Evolutionary conservation across 2,329 filamentous ascomycete species (phyloP).

Genomic region (Rhynchosporium graminicola): DNA sequence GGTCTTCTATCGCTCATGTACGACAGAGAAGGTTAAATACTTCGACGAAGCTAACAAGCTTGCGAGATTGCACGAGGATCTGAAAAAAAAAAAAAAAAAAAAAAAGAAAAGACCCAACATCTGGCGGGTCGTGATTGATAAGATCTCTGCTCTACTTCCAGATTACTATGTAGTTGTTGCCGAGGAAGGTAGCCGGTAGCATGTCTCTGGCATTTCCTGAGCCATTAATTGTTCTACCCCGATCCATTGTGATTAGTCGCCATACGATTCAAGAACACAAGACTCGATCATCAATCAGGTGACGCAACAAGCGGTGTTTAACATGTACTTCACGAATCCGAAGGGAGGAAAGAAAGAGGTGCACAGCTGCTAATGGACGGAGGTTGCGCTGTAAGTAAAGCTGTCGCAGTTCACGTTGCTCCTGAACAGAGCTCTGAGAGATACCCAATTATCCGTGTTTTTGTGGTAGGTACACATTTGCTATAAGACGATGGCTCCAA

Average conservation of each 20-base stretch:
- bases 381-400: neutral
- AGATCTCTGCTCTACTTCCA: neutral
- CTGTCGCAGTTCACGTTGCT: too few relatives aligned
- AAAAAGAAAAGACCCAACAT: neutral
- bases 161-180: constrained; percentile 8
- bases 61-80: neutral
- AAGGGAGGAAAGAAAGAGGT: constrained; percentile 9
- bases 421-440: too few relatives aligned
- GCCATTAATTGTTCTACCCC: constrained; percentile 41
- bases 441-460: neutral
- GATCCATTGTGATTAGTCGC: constrained; percentile 35
- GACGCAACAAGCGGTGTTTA: constrained; percentile 14
- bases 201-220: constrained; percentile 45
- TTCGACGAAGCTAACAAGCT: neutral
- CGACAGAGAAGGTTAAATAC: neutral
- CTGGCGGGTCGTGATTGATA: constrained; percentile 4
- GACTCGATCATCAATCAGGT: constrained; percentile 18
- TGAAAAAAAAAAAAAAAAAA: neutral
- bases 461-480: neutral
- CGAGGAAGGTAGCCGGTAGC: neutral
- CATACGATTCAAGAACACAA: constrained; percentile 25
- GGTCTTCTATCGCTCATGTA: neutral
- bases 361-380: constrained; percentile 6
- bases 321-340: constrained; percentile 11
- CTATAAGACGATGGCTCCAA: neutral